Evolutionary conservation across 495 filamentous ascomycete species (phyloP), one percentile per base, ranked within the genome.

Genomic region (Trichoderma reesei): DNA sequence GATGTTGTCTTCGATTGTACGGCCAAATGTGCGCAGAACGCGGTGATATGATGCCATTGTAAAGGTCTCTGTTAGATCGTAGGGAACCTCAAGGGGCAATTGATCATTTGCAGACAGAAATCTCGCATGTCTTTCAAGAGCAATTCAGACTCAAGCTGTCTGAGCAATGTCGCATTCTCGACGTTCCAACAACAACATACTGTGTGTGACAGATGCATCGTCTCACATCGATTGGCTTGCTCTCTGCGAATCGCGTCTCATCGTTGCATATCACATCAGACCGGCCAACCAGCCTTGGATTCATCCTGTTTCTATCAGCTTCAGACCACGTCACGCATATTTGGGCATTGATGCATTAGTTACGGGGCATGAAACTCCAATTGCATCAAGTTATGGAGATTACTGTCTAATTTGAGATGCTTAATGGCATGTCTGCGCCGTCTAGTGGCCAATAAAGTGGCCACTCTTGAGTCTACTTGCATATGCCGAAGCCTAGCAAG

Each of bases 1-100:
- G 39, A 68, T 70, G 65, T 76, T 76, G 18, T 77, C 71, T 26
- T 74, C 46, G 42, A 75, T 66, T 8, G 69, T 70, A 26, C 76
- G 68, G 13, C 70, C 76, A 65, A 77, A 75, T 7, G 73, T 72
- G 59, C 73, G 70, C 26, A 78, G 68, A 9, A 78, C 70, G 36
- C 75, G 75, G 44, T 78, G 75, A 48, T 78, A 78, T 4, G 76
- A 78, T 20, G 75, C 72, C 76, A 77, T 77, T 41, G 64, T 44
- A 1, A 39, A 39, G 38, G 38, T 39, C 38, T 26, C 26, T 26
- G 26, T 26, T 26, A 26, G 26, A 26, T 26, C 26, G 26, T 26
- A 44, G 11, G 10, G 2, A 44, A n/a, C 14, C 41, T 26, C 26
- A 0, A 0, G 26, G 26, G 26, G 26, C 26, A 1, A 26, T 1